Conservation (phyloP, 2,329 filamentous ascomycete genomes). For the Fusarium mexicanum region DNA sequence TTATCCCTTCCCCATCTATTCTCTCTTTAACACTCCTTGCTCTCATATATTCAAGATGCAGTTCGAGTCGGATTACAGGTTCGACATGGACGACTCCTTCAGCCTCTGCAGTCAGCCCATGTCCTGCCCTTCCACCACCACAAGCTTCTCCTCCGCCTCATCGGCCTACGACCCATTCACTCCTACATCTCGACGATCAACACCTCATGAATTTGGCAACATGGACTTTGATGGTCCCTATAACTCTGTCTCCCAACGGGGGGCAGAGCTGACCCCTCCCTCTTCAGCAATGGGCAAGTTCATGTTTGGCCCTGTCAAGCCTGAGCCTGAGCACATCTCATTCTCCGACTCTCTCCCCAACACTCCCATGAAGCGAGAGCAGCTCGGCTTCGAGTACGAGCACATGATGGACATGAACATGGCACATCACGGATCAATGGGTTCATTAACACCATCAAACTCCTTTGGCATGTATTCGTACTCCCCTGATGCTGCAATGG, state of each 20-base stretch:
- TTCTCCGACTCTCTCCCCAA: constrained; percentile 47
- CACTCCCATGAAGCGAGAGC: constrained; percentile 51
- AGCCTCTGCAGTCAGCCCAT: constrained; percentile 50
- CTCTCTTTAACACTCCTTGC: constrained; percentile 16
- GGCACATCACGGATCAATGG: constrained; percentile 47
- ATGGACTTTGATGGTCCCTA: constrained; percentile 52
- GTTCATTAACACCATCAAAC: constrained; percentile 51
- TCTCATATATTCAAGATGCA: constrained; percentile 45
- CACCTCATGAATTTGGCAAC: constrained; percentile 50
- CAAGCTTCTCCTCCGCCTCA: constrained; percentile 54
- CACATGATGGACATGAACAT: constrained; percentile 52
- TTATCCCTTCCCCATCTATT: background rate
- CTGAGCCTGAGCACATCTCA: constrained; percentile 48
- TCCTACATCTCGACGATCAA: constrained; percentile 56
- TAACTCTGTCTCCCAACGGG: constrained; percentile 37
- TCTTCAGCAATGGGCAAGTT: constrained; percentile 48
- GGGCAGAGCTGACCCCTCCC: constrained; percentile 50
- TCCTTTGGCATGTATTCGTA: constrained; percentile 26
- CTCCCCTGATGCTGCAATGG: constrained; percentile 48
- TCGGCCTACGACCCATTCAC: constrained; percentile 57
- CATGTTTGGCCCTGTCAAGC: constrained; percentile 49
- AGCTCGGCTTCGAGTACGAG: constrained; percentile 51
- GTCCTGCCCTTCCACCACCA: constrained; percentile 48
- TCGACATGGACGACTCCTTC: constrained; percentile 54
- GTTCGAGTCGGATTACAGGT: constrained; percentile 52